Conservation (phyloP, 768 basidiomycete species). For the Phylloporus sp. region DNA sequence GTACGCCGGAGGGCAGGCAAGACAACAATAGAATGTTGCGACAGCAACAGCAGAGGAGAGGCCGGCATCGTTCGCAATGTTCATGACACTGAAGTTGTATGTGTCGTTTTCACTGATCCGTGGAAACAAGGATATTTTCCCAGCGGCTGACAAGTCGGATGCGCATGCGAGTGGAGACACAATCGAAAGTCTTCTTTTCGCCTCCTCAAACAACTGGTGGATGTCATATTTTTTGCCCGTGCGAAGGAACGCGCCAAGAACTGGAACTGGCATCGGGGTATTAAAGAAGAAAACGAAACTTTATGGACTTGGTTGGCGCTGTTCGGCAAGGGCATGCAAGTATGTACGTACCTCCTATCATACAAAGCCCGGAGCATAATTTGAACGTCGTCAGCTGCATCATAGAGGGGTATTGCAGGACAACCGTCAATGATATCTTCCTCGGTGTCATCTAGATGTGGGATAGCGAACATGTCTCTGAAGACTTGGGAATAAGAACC, state of each 20-base stretch:
- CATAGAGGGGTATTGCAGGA: conserved; percentile 17
- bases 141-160: not conserved
- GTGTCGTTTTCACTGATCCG: conserved; percentile 6
- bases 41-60: not conserved
- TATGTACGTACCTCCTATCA: conserved; percentile 3
- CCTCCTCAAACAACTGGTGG: conserved; percentile 10
- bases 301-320: not conserved
- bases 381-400: conserved; percentile 12
- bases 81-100: conserved; percentile 12
- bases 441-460: conserved; percentile 1
- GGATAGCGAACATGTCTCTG: conserved; percentile 25
- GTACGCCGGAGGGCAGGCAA: conserved; percentile 4
- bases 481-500: conserved; percentile 29
- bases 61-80: conserved; percentile 12
- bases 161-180: not conserved
- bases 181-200: conserved; percentile 1
- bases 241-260: conserved; percentile 9
- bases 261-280: conserved; percentile 8
- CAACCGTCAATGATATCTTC: conserved; percentile 16
- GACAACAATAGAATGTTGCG: conserved; percentile 1
- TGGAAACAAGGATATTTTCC: not conserved
- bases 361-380: conserved; percentile 18
- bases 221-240: conserved; percentile 15
- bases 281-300: conserved; percentile 8
- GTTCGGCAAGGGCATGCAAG: not conserved